Percentiles rank a stretch among this genome's conserved stretches.
Evolutionary conservation across 106 monocot species (phyloP).

Genomic region (Cymbidium sinense): DNA sequence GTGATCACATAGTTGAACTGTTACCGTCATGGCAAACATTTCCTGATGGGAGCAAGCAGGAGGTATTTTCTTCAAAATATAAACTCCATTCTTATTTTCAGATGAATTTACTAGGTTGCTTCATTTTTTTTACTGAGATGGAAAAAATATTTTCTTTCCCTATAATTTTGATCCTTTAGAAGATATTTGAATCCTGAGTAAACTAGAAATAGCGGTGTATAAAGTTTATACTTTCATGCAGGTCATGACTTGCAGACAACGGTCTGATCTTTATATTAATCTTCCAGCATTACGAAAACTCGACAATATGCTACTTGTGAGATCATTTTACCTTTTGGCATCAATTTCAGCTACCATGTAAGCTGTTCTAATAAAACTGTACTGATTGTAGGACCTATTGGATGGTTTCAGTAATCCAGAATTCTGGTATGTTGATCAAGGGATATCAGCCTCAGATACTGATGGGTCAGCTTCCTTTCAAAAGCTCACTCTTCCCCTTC

Average conservation of each 20-base stretch:
- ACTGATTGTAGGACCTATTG: constrained; percentile 59
- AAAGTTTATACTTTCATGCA: constrained; percentile 5
- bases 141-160: no score
- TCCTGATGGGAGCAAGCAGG: constrained; percentile 77
- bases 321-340: constrained; percentile 2
- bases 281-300: constrained; percentile 84
- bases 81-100: neutral
- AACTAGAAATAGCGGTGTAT: no score
- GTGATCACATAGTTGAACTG: constrained; percentile 80
- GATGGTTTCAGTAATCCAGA: constrained; percentile 63
- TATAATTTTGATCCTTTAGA: no score
- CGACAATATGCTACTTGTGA: constrained; percentile 86
- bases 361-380: neutral
- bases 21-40: constrained; percentile 78
- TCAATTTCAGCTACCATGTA: neutral
- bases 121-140: no score
- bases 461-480: constrained; percentile 59
- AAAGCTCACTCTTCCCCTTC: constrained; percentile 23
- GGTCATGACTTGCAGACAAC: constrained; percentile 75
- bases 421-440: constrained; percentile 95
- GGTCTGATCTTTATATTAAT: constrained; percentile 74
- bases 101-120: neutral
- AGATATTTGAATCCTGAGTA: no score
- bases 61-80: constrained; percentile 30
- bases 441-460: constrained; percentile 44